Evolutionary conservation across 768 basidiomycete species (phyloP).

Genomic region (Termitomyces sp.): DNA sequence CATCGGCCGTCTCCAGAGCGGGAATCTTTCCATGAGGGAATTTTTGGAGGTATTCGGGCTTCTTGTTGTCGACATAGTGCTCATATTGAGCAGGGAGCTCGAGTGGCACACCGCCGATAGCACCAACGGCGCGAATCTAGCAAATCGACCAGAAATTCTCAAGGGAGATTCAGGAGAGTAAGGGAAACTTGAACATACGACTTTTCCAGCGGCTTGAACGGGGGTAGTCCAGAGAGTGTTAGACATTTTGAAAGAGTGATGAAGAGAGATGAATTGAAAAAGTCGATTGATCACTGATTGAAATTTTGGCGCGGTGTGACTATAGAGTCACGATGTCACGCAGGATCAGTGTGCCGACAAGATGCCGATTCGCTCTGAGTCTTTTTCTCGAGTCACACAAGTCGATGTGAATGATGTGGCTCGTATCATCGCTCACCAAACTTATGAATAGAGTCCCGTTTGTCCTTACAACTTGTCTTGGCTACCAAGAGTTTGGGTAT

Average conservation of each 20-base stretch:
- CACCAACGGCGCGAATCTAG: conserved; percentile 55
- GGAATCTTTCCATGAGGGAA: conserved; percentile 87
- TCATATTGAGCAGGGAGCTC: conserved; percentile 50
- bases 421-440: too few relatives aligned
- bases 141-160: conserved; percentile 1
- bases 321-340: neutral
- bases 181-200: conserved; percentile 33
- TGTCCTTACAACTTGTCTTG: too few relatives aligned
- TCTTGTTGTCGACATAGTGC: conserved; percentile 65
- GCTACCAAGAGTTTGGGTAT: too few relatives aligned
- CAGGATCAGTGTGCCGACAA: neutral
- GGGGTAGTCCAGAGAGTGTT: conserved; percentile 57
- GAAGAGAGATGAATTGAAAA: conserved; percentile 19
- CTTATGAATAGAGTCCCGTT: too few relatives aligned
- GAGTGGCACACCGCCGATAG: conserved; percentile 54
- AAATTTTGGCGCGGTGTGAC: neutral
- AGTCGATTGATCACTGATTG: neutral
- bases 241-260: conserved; percentile 36
- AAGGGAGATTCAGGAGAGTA: neutral
- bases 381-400: too few relatives aligned
- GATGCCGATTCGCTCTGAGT: too few relatives aligned
- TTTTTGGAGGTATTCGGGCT: conserved; percentile 65
- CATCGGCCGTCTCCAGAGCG: conserved; percentile 70
- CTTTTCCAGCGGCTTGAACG: conserved; percentile 36
- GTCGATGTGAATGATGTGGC: too few relatives aligned